phyloP scores from a whole-genome alignment of 2,329 filamentous ascomycete species.

The Penicillium nordicum region DNA sequence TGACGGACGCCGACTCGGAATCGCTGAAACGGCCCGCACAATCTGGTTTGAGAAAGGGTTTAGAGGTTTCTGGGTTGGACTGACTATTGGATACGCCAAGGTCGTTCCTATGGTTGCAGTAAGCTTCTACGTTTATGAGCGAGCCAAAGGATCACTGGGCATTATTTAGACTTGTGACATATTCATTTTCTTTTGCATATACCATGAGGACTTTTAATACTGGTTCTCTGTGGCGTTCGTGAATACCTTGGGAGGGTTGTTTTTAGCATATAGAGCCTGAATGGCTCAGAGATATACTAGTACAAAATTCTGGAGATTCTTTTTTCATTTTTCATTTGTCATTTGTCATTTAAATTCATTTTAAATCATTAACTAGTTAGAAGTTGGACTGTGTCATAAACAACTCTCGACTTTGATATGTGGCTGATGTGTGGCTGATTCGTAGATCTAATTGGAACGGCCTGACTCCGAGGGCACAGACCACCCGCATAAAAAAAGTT shows the following conservation, averaged over 20 bases:
- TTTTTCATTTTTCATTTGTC: not conserved
- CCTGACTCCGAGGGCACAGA: conserved; percentile 10
- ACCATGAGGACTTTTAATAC: conserved; percentile 12
- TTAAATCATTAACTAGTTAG: not conserved
- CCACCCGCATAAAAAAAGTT: conserved; percentile 14
- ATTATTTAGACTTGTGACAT: conserved; percentile 1
- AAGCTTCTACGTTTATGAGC: conserved; percentile 66
- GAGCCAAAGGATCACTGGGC: conserved; percentile 61
- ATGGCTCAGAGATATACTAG: conserved; percentile 12
- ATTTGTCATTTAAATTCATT: too few relatives aligned
- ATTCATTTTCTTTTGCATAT: conserved; percentile 4
- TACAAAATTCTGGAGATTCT: not conserved
- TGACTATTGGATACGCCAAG: conserved; percentile 94
- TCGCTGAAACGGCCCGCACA: conserved; percentile 71
- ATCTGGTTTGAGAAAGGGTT: conserved; percentile 74
- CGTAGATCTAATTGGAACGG: not conserved
- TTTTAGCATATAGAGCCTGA: conserved; percentile 15
- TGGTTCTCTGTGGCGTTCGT: conserved; percentile 21
- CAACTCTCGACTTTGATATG: not conserved
- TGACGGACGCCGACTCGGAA: conserved; percentile 74
- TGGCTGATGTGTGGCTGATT: not conserved
- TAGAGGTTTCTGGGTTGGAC: conserved; percentile 83
- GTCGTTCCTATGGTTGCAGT: conserved; percentile 83
- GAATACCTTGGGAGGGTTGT: conserved; percentile 10
- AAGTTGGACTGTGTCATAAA: not conserved